Conservation (phyloP, 805 yeast species). For the Starmerella sirachaensis region DNA sequence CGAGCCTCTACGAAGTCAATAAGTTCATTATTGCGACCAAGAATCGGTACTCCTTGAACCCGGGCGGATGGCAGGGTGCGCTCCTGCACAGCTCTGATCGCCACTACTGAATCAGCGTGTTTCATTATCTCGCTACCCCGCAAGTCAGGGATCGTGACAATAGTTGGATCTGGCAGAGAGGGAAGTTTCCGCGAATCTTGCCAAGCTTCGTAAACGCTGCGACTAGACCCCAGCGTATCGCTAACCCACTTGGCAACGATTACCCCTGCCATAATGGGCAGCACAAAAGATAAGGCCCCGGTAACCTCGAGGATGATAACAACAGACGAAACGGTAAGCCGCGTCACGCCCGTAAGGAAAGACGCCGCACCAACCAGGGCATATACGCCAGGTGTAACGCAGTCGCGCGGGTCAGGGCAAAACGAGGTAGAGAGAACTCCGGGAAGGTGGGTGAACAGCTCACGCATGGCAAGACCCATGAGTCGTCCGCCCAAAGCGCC, state of each 20-base stretch:
- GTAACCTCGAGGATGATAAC: conserved; percentile 73
- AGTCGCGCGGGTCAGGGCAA: conserved; percentile 35
- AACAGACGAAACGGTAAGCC: conserved; percentile 68
- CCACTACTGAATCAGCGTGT: conserved; percentile 2
- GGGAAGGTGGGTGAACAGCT: conserved; percentile 42
- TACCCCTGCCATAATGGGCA: conserved; percentile 78
- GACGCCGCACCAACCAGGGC: conserved; percentile 85
- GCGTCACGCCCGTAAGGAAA: conserved; percentile 67
- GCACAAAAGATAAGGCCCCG: conserved; percentile 71
- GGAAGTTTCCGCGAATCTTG: conserved; percentile 6
- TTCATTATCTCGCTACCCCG: conserved; percentile 13
- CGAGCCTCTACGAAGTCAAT: conserved; percentile 9
- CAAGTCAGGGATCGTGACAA: conserved; percentile 12
- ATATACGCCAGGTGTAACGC: conserved; percentile 77
- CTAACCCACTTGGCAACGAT: conserved; percentile 62
- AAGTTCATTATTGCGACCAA: conserved; percentile 12
- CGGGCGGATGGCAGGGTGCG: background rate
- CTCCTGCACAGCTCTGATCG: background rate
- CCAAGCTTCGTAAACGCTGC: conserved; percentile 32
- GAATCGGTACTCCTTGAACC: conserved; percentile 14
- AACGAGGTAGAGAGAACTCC: conserved; percentile 19
- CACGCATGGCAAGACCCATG: conserved; percentile 60
- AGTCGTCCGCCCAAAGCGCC: conserved; percentile 93
- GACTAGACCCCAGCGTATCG: conserved; percentile 41
- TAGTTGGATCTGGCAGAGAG: conserved; percentile 10